Conservation (phyloP, 306 rosid species). For the Quercus berberidifolia region DNA sequence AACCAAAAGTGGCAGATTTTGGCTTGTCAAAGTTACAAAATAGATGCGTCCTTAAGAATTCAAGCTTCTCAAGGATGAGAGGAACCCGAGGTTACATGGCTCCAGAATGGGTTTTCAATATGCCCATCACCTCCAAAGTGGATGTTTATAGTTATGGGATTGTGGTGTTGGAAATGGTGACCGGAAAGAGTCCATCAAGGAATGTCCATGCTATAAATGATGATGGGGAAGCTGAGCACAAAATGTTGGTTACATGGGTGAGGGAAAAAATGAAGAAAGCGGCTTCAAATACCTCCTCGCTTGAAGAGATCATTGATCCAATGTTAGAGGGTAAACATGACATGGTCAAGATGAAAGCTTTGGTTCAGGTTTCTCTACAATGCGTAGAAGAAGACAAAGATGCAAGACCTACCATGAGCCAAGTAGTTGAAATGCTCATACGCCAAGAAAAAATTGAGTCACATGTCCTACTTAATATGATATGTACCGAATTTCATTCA, state of each 20-base stretch:
- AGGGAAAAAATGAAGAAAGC: not conserved
- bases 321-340: too few species aligned
- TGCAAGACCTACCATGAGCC: too few species aligned
- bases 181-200: constrained; percentile 19
- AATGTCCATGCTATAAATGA: not conserved
- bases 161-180: constrained; percentile 39
- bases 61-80: too few species aligned
- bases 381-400: too few species aligned
- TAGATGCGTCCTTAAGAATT: constrained; percentile 4
- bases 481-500: not conserved
- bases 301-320: not conserved
- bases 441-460: not conserved
- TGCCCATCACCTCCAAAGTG: constrained; percentile 34
- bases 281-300: not conserved
- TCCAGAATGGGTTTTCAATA: constrained; percentile 31
- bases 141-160: constrained; percentile 43
- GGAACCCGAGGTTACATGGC: too few species aligned
- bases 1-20: constrained; percentile 34
- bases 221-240: constrained; percentile 2
- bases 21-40: constrained; percentile 26
- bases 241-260: constrained; percentile 8
- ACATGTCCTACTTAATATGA: too few species aligned
- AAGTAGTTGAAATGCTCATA: constrained; percentile 20
- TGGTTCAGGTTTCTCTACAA: too few species aligned
- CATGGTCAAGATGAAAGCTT: too few species aligned